A percentile compares a stretch with the other conserved stretches of the same genome.
Evolutionary conservation across 2,329 filamentous ascomycete genomes (phyloP).

Genomic region (Diplodia scrobiculata): DNA sequence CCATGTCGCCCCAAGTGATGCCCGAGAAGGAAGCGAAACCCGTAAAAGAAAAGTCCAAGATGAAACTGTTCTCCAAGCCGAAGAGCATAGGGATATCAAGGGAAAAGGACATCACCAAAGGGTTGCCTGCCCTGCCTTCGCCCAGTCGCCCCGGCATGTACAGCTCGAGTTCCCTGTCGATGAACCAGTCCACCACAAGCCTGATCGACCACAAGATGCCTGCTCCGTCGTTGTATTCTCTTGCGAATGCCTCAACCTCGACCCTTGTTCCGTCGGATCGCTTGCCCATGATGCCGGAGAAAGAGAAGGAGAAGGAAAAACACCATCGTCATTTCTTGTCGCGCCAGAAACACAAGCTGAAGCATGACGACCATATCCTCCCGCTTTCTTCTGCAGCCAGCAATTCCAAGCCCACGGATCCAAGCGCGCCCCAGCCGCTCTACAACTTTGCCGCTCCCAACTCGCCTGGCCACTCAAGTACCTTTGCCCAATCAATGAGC

Average conservation of each 20-base stretch:
- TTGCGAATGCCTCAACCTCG: constrained; percentile 74
- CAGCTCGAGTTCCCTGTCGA: constrained; percentile 65
- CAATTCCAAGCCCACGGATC: constrained; percentile 75
- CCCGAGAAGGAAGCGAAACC: constrained; percentile 61
- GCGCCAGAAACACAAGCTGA: constrained; percentile 76
- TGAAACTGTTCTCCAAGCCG: constrained; percentile 74
- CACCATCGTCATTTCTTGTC: constrained; percentile 76
- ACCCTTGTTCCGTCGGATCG: constrained; percentile 68
- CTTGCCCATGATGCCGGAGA: constrained; percentile 40
- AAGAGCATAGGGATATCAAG: constrained; percentile 74
- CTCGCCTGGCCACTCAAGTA: constrained; percentile 66
- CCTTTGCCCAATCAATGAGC: constrained; percentile 80
- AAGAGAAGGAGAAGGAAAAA: constrained; percentile 70
- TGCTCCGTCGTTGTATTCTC: constrained; percentile 67
- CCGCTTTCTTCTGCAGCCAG: constrained; percentile 74
- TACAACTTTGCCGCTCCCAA: constrained; percentile 77
- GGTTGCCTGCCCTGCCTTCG: constrained; percentile 69
- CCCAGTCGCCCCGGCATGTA: constrained; percentile 69
- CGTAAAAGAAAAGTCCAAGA: constrained; percentile 74
- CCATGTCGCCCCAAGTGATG: constrained; percentile 30
- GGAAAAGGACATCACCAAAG: constrained; percentile 58
- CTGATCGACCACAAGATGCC: constrained; percentile 59
- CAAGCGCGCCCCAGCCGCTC: constrained; percentile 71
- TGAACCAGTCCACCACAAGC: constrained; percentile 71
- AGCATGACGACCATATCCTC: constrained; percentile 68